Conservation (phyloP, 2,329 filamentous ascomycete species). For the Tolypocladium tropicale region DNA sequence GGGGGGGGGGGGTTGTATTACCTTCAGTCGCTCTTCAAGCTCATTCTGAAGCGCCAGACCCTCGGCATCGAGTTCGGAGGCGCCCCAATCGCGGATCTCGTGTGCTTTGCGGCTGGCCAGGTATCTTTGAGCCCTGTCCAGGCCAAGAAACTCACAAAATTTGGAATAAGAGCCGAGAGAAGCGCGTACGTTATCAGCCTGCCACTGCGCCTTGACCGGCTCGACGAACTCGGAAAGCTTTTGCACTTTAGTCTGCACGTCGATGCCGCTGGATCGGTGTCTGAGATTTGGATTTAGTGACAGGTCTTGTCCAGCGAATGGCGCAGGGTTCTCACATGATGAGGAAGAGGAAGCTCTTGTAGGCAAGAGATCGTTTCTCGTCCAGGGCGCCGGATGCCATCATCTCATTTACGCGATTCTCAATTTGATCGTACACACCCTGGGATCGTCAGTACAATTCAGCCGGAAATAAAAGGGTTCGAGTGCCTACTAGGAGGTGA, state of each 20-base stretch:
- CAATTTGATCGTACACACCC: constrained; percentile 80
- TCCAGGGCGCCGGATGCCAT: constrained; percentile 63
- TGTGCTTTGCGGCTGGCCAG: constrained; percentile 63
- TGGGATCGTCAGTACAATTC: constrained; percentile 18
- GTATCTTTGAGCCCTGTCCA: constrained; percentile 75
- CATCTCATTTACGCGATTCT: constrained; percentile 73
- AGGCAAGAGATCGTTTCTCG: constrained; percentile 74
- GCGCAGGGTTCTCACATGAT: constrained; percentile 52
- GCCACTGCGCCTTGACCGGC: constrained; percentile 77
- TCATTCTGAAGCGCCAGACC: constrained; percentile 70
- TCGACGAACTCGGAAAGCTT: constrained; percentile 69
- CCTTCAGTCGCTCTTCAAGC: constrained; percentile 65
- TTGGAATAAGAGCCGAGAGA: constrained; percentile 64
- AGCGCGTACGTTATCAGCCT: constrained; percentile 54
- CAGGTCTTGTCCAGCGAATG: neutral
- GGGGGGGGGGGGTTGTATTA: constrained; percentile 23
- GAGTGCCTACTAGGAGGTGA: constrained; percentile 57
- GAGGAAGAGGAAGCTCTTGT: constrained; percentile 85
- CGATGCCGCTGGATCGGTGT: constrained; percentile 70
- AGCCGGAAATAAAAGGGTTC: neutral
- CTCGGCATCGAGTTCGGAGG: constrained; percentile 64
- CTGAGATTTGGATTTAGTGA: constrained; percentile 27
- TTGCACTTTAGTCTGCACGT: constrained; percentile 57
- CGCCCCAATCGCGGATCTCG: constrained; percentile 73
- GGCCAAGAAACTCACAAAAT: constrained; percentile 70